Evolutionary conservation across 2,329 filamentous ascomycete species (phyloP).

Genomic region (Sodiomyces alkalinus): DNA sequence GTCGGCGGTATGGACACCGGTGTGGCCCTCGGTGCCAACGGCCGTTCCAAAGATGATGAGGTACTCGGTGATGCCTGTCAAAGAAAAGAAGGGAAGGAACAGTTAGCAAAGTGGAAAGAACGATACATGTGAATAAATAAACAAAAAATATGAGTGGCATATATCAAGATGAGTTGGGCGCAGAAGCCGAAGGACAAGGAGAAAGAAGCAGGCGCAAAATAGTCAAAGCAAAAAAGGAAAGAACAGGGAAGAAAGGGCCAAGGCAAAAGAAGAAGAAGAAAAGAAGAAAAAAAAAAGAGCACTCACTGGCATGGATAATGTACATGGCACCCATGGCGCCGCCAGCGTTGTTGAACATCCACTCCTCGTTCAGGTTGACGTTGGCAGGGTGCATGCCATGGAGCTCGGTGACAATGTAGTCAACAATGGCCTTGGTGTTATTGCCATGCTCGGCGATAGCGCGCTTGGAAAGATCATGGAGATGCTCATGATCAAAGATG

Average conservation of each 20-base stretch:
- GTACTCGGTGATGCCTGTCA: constrained; percentile 63
- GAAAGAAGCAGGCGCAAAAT: too few species aligned
- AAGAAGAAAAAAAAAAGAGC: not conserved
- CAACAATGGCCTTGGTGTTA: constrained; percentile 54
- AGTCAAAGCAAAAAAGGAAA: too few species aligned
- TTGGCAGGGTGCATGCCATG: constrained; percentile 33
- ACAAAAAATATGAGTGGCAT: too few species aligned
- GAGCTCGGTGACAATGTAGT: constrained; percentile 56
- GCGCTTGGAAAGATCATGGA: constrained; percentile 52
- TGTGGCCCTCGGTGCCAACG: constrained; percentile 76
- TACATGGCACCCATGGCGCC: constrained; percentile 89
- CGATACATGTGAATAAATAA: too few species aligned
- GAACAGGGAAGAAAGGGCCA: not conserved
- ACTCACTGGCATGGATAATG: constrained; percentile 69
- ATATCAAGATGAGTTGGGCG: too few species aligned
- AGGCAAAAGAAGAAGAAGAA: not conserved
- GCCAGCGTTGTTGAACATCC: constrained; percentile 85
- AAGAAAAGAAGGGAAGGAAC: constrained; percentile 1
- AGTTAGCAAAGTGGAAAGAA: too few species aligned
- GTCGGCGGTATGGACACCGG: constrained; percentile 77
- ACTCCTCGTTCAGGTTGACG: constrained; percentile 61
- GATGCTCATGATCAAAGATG: constrained; percentile 54
- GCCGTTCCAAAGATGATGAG: constrained; percentile 78
- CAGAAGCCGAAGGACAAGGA: too few species aligned
- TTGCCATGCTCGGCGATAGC: constrained; percentile 58